These are phyloP conservation scores for Colletotrichum lindemuthianum DNA, from an alignment of 2,329 filamentous ascomycete genomes.

Conservation along the genomic window DNA sequence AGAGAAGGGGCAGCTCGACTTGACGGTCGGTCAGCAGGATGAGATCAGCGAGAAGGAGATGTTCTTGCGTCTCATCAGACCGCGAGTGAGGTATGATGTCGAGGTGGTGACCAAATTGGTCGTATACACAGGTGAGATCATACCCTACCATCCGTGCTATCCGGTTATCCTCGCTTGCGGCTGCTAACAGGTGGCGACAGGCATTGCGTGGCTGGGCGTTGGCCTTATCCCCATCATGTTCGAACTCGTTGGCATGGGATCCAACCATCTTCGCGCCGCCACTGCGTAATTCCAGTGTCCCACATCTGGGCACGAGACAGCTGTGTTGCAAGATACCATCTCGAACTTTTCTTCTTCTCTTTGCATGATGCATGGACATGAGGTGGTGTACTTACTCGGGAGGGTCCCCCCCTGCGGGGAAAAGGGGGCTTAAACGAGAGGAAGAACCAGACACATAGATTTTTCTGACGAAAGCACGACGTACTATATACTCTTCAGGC, in stretches of 20 bases:
- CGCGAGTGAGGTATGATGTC: slow-evolving; percentile 95
- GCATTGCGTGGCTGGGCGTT: slow-evolving; percentile 84
- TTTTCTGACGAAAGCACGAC: slow-evolving; percentile 31
- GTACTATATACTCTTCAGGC: slow-evolving; percentile 26
- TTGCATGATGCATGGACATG: slow-evolving; percentile 25
- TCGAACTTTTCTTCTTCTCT: slow-evolving; percentile 1
- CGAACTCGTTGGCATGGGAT: slow-evolving; percentile 65
- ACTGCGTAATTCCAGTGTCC: slow-evolving; percentile 5
- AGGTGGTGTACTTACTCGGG: not conserved
- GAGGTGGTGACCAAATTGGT: slow-evolving; percentile 97
- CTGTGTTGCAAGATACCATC: not conserved
- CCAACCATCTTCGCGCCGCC: slow-evolving; percentile 47
- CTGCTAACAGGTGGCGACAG: slow-evolving; percentile 53
- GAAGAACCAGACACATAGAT: slow-evolving; percentile 17
- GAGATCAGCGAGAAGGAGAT: slow-evolving; percentile 78
- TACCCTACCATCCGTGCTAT: slow-evolving; percentile 28
- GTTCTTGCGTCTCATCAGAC: slow-evolving; percentile 84
- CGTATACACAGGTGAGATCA: slow-evolving; percentile 82
- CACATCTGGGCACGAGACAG: too few relatives aligned
- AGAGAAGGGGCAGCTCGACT: slow-evolving; percentile 47
- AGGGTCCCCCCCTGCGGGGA: not conserved
- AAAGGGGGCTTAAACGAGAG: not conserved
- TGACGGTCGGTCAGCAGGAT: slow-evolving; percentile 54
- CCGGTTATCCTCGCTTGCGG: slow-evolving; percentile 14
- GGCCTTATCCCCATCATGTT: slow-evolving; percentile 80